phyloP scores from a whole-genome alignment of 148 eudicot genomes.

The Chenopodium suecicum region DNA sequence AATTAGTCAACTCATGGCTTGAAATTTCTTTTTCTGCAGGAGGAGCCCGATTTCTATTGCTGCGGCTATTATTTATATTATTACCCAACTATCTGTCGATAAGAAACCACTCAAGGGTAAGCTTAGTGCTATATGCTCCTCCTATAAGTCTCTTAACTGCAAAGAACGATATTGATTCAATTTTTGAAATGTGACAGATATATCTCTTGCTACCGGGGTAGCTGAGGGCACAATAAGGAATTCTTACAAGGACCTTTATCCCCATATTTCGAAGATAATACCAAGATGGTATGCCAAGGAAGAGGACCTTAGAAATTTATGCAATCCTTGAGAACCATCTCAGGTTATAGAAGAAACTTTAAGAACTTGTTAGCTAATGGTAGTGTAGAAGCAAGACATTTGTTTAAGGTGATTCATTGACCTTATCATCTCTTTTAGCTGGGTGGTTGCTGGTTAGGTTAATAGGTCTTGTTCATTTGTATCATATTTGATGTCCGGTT shows the following conservation, averaged over 20 bases:
- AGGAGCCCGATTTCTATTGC: conserved; percentile 26
- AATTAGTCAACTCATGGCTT: neutral
- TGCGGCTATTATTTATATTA: conserved; percentile 11
- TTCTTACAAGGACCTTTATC: conserved; percentile 34
- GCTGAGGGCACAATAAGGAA: conserved; percentile 33
- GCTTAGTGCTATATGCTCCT: neutral
- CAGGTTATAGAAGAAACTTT: neutral
- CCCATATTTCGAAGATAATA: conserved; percentile 25
- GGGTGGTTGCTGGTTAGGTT: neutral
- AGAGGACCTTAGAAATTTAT: conserved; percentile 10
- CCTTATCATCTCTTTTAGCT: neutral
- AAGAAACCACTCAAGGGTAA: conserved; percentile 4
- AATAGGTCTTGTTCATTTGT: neutral
- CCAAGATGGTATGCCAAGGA: conserved; percentile 35
- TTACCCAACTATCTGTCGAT: conserved; percentile 7
- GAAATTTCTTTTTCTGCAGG: conserved; percentile 2
- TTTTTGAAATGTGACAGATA: conserved; percentile 19
- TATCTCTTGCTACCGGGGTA: conserved; percentile 30
- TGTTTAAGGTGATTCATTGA: conserved; percentile 3
- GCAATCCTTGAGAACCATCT: conserved; percentile 14
- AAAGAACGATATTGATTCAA: neutral
- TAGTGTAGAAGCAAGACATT: neutral
- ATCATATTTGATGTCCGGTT: neutral
- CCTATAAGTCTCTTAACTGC: neutral
- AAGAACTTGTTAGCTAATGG: neutral